phyloP scores from a whole-genome alignment of 164 flowering plant genomes.

The Umbellularia californica region DNA sequence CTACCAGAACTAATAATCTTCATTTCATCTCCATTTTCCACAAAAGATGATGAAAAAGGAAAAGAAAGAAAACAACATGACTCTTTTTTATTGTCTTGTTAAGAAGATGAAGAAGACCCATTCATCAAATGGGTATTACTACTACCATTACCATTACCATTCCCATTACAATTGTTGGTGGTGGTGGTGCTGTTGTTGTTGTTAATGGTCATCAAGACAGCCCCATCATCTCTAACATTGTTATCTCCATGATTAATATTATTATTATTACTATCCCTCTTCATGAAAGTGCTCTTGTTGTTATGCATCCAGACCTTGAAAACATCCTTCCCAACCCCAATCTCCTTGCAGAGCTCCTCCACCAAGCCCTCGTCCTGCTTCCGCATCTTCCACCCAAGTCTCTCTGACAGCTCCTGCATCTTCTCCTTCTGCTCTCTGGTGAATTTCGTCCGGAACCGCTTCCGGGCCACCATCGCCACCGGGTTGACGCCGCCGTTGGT shows the following conservation, averaged over 20 bases:
- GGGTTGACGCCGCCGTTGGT: not conserved
- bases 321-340: slow-evolving; percentile 53
- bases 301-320: slow-evolving; percentile 93
- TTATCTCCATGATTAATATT: not conserved
- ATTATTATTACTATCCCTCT: slow-evolving; percentile 13
- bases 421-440: slow-evolving; percentile 70
- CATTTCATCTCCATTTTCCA: too few relatives aligned
- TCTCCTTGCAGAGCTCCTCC: slow-evolving; percentile 56
- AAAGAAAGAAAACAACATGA: not conserved
- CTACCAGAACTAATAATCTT: too few relatives aligned
- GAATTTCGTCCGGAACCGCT: slow-evolving; percentile 73
- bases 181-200: not conserved
- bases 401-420: slow-evolving; percentile 67
- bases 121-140: slow-evolving; percentile 16
- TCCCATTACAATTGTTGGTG: not conserved
- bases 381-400: slow-evolving; percentile 69
- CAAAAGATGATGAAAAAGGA: not conserved
- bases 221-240: not conserved
- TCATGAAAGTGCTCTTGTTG: slow-evolving; percentile 46
- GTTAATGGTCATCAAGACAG: not conserved
- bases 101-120: slow-evolving; percentile 45
- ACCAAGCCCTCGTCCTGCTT: slow-evolving; percentile 44
- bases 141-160: not conserved
- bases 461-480: slow-evolving; percentile 17
- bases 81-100: not conserved